Conservation (phyloP, 73 alveolate species). For the Paramecium sonneborni region DNA sequence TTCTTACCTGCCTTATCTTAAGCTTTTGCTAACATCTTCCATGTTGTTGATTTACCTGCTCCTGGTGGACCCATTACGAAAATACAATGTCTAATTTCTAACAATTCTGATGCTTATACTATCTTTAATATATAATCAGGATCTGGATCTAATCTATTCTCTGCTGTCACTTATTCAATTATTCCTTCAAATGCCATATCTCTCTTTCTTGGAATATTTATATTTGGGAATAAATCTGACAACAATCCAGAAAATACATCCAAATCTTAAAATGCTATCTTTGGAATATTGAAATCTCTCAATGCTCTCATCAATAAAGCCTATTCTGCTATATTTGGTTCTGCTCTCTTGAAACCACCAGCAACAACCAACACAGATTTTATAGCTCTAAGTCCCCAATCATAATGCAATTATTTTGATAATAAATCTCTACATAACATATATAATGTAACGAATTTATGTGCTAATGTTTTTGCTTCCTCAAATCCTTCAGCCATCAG, state of each 20-base stretch:
- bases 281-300: slow-evolving; percentile 99
- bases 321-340: slow-evolving; percentile 96
- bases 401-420: slow-evolving; percentile 96
- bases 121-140: slow-evolving; percentile 95
- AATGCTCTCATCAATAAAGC: slow-evolving; percentile 99
- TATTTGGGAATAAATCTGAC: slow-evolving; percentile 98
- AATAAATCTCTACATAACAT: slow-evolving; percentile 97
- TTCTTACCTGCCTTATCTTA: slow-evolving; percentile 95
- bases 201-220: slow-evolving; percentile 96
- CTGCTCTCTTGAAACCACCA: slow-evolving; percentile 99
- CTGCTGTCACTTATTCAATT: slow-evolving; percentile 91
- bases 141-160: slow-evolving; percentile 90
- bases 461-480: slow-evolving; percentile 98
- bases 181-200: slow-evolving; percentile 94
- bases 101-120: slow-evolving; percentile 93
- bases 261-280: slow-evolving; percentile 99
- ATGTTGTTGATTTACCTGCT: slow-evolving; percentile 93
- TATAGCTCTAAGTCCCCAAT: slow-evolving; percentile 99
- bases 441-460: slow-evolving; percentile 98
- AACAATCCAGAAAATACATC: slow-evolving; percentile 98
- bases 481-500: slow-evolving; percentile 99
- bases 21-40: slow-evolving; percentile 99
- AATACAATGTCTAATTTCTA: slow-evolving; percentile 99
- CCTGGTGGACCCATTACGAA: slow-evolving; percentile 99
- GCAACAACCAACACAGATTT: slow-evolving; percentile 99